Percentiles rank a stretch among this genome's conserved stretches.
Conservation (phyloP, 2,329 filamentous ascomycete species). For the Geosmithia flava region DNA sequence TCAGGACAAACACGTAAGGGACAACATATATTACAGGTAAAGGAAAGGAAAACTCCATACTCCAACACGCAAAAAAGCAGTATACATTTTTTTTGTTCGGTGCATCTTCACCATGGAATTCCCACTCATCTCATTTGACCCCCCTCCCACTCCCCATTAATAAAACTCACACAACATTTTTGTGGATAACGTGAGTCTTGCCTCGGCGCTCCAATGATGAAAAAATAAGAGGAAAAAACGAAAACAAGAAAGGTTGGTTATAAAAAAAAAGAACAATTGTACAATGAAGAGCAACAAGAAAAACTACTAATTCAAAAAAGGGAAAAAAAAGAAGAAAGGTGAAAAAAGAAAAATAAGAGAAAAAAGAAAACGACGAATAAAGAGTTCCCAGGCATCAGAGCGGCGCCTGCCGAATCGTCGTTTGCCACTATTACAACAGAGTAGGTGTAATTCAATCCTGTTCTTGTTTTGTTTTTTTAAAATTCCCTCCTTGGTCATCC, state of each 20-base stretch:
- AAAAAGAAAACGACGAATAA: conserved; percentile 1
- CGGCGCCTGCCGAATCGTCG: not conserved
- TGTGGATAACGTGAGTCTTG: too few species aligned
- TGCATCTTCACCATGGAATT: too few species aligned
- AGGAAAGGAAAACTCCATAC: too few species aligned
- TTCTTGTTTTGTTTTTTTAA: conserved; percentile 1
- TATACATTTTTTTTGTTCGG: too few species aligned
- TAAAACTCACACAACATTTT: too few species aligned
- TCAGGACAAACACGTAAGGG: too few species aligned
- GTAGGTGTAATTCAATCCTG: not conserved
- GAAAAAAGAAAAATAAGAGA: conserved; percentile 8
- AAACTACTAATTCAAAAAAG: conserved; percentile 6
- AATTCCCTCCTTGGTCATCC: conserved; percentile 1
- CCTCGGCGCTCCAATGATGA: not conserved
- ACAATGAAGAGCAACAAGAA: conserved; percentile 14
- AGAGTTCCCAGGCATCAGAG: not conserved
- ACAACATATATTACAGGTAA: too few species aligned
- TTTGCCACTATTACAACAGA: conserved; percentile 6
- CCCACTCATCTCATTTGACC: too few species aligned
- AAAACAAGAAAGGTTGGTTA: not conserved
- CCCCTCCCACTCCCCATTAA: too few species aligned
- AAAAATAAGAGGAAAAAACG: not conserved
- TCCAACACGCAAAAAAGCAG: too few species aligned
- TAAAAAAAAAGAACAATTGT: conserved; percentile 7
- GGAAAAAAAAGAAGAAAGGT: conserved; percentile 7